Evolutionary conservation across 2,329 filamentous ascomycete genomes (phyloP).

Genomic region (Aspergillus hortae): DNA sequence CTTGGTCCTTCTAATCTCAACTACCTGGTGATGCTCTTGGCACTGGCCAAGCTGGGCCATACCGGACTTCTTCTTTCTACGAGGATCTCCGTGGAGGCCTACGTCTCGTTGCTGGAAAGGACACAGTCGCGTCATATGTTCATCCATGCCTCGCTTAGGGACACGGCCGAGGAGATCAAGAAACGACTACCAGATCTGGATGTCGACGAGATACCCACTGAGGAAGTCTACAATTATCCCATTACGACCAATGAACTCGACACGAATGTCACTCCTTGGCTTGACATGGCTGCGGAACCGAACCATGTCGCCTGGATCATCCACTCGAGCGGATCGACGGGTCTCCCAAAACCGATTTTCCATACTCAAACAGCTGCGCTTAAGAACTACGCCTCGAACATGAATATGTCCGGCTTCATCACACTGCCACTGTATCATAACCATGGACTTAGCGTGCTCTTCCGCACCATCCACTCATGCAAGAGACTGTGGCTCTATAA

Average conservation of each 20-base stretch:
- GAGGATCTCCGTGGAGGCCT: constrained; percentile 50
- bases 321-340: constrained; percentile 57
- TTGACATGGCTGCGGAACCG: constrained; percentile 25
- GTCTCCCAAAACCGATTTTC: constrained; percentile 61
- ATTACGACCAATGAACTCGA: constrained; percentile 15
- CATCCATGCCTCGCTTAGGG: constrained; percentile 22
- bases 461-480: constrained; percentile 50
- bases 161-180: constrained; percentile 20
- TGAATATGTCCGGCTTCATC: constrained; percentile 50
- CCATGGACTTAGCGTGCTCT: constrained; percentile 55
- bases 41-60: constrained; percentile 54
- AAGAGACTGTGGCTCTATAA: constrained; percentile 55
- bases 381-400: constrained; percentile 45
- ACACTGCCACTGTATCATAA: constrained; percentile 59
- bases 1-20: constrained; percentile 54
- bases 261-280: constrained; percentile 19
- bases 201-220: constrained; percentile 26
- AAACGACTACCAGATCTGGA: constrained; percentile 17
- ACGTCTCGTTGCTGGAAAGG: constrained; percentile 46
- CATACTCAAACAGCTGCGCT: constrained; percentile 53
- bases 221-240: constrained; percentile 17
- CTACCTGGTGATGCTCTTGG: constrained; percentile 53
- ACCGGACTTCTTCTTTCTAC: constrained; percentile 54
- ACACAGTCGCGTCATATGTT: constrained; percentile 38
- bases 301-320: constrained; percentile 43